phyloP scores from a whole-genome alignment of 176 grass and related monocot genomes.

The Carex scoparia region DNA sequence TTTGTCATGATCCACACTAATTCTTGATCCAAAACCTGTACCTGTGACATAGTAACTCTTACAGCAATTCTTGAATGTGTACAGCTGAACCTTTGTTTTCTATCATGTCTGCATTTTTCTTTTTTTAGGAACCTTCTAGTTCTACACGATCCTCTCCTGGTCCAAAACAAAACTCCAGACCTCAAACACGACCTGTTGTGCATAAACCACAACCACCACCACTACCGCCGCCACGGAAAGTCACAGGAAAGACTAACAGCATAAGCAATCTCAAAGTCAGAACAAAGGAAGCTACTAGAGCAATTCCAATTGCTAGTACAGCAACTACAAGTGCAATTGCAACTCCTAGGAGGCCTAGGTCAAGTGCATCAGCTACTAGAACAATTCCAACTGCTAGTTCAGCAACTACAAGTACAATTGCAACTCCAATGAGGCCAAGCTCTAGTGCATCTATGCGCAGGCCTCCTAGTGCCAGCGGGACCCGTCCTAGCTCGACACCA shows the following conservation, averaged over 20 bases:
- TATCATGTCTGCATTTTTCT: background rate
- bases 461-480: slow-evolving; percentile 38
- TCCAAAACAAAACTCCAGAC: slow-evolving; percentile 45
- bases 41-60: background rate
- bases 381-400: slow-evolving; percentile 33
- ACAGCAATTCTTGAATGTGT: background rate
- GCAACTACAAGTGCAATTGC: slow-evolving; percentile 29
- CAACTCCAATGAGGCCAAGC: slow-evolving; percentile 29
- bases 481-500: slow-evolving; percentile 9
- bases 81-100: background rate
- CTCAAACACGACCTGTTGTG: slow-evolving; percentile 21
- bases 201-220: slow-evolving; percentile 33
- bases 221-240: slow-evolving; percentile 8
- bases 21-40: background rate
- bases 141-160: slow-evolving; percentile 17
- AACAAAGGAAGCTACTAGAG: slow-evolving; percentile 24
- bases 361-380: slow-evolving; percentile 10
- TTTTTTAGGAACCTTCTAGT: slow-evolving; percentile 23
- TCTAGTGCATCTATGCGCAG: slow-evolving; percentile 25
- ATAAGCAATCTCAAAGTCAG: slow-evolving; percentile 28
- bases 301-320: slow-evolving; percentile 34
- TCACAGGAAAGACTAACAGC: slow-evolving; percentile 8
- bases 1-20: background rate
- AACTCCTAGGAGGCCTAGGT: slow-evolving; percentile 29
- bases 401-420: slow-evolving; percentile 30